A percentile compares a stretch with the other conserved stretches of the same genome.
These are phyloP conservation scores for Zygosaccharomyces bailii DNA, from an alignment of 805 yeast species.

Conservation along the genomic window DNA sequence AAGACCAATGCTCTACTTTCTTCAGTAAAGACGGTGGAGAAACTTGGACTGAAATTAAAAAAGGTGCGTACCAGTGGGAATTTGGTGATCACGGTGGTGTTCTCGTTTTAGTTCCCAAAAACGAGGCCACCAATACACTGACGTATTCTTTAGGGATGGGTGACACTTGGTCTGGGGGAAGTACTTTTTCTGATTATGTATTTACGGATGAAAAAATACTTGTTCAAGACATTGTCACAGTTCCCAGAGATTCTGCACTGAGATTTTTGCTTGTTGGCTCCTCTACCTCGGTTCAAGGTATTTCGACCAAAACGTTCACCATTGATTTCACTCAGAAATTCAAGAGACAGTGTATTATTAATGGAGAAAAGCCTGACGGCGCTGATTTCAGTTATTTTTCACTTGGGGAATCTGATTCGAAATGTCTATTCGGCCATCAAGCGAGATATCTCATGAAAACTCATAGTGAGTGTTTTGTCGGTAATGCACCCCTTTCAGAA, in stretches of 20 bases:
- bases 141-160: constrained; percentile 79
- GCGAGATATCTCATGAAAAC: constrained; percentile 56
- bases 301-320: constrained; percentile 45
- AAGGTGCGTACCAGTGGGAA: constrained; percentile 87
- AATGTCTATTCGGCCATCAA: constrained; percentile 72
- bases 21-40: constrained; percentile 88
- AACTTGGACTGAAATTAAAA: constrained; percentile 75
- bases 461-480: constrained; percentile 61
- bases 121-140: constrained; percentile 54
- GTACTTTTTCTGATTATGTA: constrained; percentile 62
- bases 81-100: constrained; percentile 94
- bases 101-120: constrained; percentile 63
- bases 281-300: constrained; percentile 44
- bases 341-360: constrained; percentile 53
- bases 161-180: constrained; percentile 73
- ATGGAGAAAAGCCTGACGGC: constrained; percentile 41
- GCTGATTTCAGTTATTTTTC: constrained; percentile 65
- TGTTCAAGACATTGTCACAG: constrained; percentile 76
- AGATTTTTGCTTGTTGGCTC: constrained; percentile 65
- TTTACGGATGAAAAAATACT: constrained; percentile 56
- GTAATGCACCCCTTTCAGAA: constrained; percentile 54
- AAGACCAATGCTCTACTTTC: constrained; percentile 61
- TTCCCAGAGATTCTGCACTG: constrained; percentile 86
- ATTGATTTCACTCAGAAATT: constrained; percentile 56
- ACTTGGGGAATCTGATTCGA: constrained; percentile 50